phyloP scores from a whole-genome alignment of 306 rosid species.

The Prunus mira region DNA sequence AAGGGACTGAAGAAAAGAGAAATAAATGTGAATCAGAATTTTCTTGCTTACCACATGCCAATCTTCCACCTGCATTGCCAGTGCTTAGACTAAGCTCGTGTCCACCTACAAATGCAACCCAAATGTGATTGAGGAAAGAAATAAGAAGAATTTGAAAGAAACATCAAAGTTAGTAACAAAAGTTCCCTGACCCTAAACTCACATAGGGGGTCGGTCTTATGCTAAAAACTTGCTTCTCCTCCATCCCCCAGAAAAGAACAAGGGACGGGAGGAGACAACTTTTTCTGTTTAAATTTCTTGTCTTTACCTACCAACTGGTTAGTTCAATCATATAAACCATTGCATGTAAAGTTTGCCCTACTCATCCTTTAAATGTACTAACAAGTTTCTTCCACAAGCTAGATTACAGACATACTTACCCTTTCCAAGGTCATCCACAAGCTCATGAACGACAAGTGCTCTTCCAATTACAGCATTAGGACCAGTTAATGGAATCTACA shows the following conservation, averaged over 20 bases:
- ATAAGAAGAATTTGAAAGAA: slow-evolving; percentile 4
- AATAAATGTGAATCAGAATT: not conserved
- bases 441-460: slow-evolving; percentile 87
- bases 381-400: not conserved
- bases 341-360: not conserved
- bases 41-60: slow-evolving; percentile 80
- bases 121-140: slow-evolving; percentile 18
- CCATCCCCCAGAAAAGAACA: not conserved
- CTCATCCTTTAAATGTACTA: not conserved
- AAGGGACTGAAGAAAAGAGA: not conserved
- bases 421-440: slow-evolving; percentile 83
- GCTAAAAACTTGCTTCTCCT: not conserved
- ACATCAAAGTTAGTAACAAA: not conserved
- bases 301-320: not conserved
- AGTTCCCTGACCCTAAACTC: not conserved
- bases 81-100: slow-evolving; percentile 83
- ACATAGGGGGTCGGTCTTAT: not conserved
- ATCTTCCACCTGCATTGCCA: slow-evolving; percentile 93
- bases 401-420: slow-evolving; percentile 40
- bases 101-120: slow-evolving; percentile 58
- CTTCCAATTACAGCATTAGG: slow-evolving; percentile 80
- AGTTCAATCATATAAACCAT: not conserved
- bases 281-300: not conserved
- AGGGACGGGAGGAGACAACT: not conserved
- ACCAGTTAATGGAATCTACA: slow-evolving; percentile 71